These are phyloP conservation scores for Skeletonema costatum DNA, from an alignment of 108 stramenopile species.

Conservation along the genomic window DNA sequence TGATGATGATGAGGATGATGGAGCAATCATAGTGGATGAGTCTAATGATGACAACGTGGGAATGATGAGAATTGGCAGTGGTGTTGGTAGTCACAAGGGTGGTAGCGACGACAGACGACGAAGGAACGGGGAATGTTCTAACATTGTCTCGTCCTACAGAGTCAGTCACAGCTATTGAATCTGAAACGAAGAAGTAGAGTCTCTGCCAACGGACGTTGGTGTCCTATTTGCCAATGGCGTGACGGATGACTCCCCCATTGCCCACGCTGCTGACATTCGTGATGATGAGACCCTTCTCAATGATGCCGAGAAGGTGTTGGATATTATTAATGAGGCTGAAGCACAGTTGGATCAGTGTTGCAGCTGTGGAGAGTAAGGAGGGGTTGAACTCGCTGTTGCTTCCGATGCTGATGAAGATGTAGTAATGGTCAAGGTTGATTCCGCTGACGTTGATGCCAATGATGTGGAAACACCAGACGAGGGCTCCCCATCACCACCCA, in stretches of 20 bases:
- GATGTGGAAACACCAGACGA: background rate
- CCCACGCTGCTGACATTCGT: no score
- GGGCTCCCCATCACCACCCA: background rate
- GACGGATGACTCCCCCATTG: background rate
- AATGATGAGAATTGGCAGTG: no score
- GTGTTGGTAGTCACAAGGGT: no score
- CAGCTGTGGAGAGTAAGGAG: background rate
- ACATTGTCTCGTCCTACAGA: no score
- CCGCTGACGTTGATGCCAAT: background rate
- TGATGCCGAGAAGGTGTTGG: background rate
- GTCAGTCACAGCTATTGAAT: no score
- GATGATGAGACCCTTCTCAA: background rate
- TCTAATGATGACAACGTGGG: no score
- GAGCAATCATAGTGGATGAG: background rate
- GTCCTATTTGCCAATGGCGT: no score
- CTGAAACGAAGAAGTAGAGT: no score
- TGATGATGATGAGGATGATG: background rate
- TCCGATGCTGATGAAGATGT: background rate
- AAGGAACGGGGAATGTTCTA: no score
- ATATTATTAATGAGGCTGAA: background rate
- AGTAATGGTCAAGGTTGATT: background rate
- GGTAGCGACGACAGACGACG: no score
- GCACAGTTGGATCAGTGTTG: background rate
- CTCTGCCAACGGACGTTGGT: no score
- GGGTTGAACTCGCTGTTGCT: background rate